These are phyloP conservation scores for Rhizophora apiculata DNA, from an alignment of 345 rosid genomes.

Conservation along the genomic window DNA sequence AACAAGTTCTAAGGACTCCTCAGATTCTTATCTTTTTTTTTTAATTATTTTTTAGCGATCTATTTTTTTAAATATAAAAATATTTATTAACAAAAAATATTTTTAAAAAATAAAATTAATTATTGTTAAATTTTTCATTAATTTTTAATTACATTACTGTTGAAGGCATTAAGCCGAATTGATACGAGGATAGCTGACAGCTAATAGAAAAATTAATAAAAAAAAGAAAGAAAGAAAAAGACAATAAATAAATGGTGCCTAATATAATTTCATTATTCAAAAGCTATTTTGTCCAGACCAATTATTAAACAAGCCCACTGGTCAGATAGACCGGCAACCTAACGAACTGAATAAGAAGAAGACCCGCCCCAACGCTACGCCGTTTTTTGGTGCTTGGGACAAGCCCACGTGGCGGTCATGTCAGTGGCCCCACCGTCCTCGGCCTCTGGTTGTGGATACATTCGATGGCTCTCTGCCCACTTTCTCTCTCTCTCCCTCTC, in stretches of 20 bases:
- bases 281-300: no score
- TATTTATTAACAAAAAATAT: no score
- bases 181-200: no score
- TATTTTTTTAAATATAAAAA: no score
- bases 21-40: neutral
- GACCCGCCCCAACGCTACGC: conserved; percentile 1
- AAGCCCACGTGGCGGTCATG: conserved; percentile 62
- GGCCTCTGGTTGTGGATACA: conserved; percentile 36
- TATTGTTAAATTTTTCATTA: neutral
- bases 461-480: conserved; percentile 22
- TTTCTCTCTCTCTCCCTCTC: conserved; percentile 2
- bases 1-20: no score
- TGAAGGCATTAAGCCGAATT: no score
- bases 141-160: neutral
- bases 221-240: no score
- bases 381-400: conserved; percentile 28
- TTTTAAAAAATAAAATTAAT: no score
- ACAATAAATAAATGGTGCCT: no score
- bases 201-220: no score
- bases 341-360: neutral
- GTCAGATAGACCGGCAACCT: neutral
- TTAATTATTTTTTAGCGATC: no score
- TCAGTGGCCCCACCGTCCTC: conserved; percentile 41
- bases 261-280: no score
- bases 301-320: neutral